A percentile compares a stretch with the other conserved stretches of the same genome.
These are phyloP conservation scores for Barbarea vulgaris DNA, from an alignment of 345 rosid genomes.

Conservation along the genomic window DNA sequence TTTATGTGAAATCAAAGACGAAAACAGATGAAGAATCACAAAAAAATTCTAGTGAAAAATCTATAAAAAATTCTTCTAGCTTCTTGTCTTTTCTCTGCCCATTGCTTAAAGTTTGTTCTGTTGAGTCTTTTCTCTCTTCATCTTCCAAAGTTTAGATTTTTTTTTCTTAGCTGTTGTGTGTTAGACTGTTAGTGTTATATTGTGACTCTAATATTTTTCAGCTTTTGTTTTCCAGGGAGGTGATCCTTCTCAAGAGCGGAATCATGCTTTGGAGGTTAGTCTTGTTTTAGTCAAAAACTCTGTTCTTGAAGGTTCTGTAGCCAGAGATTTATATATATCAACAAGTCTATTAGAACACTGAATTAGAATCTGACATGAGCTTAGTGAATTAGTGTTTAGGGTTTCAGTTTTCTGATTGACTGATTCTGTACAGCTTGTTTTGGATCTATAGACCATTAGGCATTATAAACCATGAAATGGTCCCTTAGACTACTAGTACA, in stretches of 20 bases:
- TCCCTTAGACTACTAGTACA: neutral
- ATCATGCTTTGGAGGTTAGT: slow-evolving; percentile 65
- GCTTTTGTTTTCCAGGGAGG: slow-evolving; percentile 58
- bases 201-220: neutral
- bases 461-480: neutral
- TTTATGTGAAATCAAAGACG: slow-evolving; percentile 42
- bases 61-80: slow-evolving; percentile 47
- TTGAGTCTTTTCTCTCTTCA: slow-evolving; percentile 40
- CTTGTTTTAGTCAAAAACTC: neutral
- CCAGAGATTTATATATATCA: neutral
- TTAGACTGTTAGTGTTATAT: no score
- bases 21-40: slow-evolving; percentile 4
- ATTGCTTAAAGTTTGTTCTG: slow-evolving; percentile 75
- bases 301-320: neutral
- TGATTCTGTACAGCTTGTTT: neutral
- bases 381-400: neutral
- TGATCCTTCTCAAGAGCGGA: slow-evolving; percentile 70
- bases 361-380: neutral
- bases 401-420: neutral
- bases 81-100: slow-evolving; percentile 85
- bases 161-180: neutral
- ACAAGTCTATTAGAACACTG: neutral
- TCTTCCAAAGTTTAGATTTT: neutral
- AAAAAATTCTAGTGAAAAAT: no score
- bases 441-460: neutral